These are phyloP conservation scores for Phytophthora tubulina DNA, from an alignment of 352 stramenopile genomes.

Conservation along the genomic window DNA sequence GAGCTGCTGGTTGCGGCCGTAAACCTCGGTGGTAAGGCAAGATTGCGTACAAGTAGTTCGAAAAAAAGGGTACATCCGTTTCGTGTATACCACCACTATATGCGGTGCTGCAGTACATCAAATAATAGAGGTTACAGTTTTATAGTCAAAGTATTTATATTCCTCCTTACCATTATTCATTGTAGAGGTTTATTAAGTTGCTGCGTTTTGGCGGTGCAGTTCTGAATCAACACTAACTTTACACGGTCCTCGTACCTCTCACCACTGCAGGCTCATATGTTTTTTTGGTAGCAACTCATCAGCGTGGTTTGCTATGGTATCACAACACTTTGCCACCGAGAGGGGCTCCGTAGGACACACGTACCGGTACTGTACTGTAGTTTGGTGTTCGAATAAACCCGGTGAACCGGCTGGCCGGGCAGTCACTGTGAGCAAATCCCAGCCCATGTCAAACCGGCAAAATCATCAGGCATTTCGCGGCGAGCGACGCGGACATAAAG, in stretches of 20 bases:
- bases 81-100: background rate
- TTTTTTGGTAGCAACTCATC: background rate
- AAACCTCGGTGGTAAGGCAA: conserved; percentile 23
- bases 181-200: background rate
- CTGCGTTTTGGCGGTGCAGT: conserved; percentile 2
- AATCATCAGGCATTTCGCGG: conserved; percentile 15
- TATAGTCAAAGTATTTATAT: background rate
- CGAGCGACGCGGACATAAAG: conserved; percentile 21
- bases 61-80: too few relatives aligned
- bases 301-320: background rate
- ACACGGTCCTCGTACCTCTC: background rate
- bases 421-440: conserved; percentile 24
- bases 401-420: conserved; percentile 16
- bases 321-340: background rate
- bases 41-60: too few relatives aligned
- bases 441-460: conserved; percentile 28
- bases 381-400: conserved; percentile 37
- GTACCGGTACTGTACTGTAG: background rate
- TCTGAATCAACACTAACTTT: background rate
- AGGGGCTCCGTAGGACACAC: conserved; percentile 21
- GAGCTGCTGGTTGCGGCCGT: conserved; percentile 2
- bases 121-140: background rate
- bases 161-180: too few relatives aligned
- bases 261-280: background rate
- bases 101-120: background rate